A percentile compares a stretch with the other conserved stretches of the same genome.
Conservation (phyloP, 306 rosid genomes). For the Ormosia semicastrata region DNA sequence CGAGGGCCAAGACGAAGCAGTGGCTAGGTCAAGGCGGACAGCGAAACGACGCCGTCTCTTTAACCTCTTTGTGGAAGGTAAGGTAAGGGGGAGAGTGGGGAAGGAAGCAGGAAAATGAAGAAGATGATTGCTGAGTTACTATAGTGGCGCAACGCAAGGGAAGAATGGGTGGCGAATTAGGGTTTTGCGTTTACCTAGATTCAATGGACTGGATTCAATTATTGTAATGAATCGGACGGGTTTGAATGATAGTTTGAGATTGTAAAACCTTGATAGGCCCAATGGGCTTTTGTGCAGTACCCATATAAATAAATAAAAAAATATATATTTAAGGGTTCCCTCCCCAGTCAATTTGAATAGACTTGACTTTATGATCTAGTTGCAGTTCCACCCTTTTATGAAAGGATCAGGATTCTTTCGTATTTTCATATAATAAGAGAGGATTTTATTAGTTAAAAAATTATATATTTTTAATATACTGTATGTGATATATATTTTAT, state of each 20-base stretch:
- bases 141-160: not conserved
- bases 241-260: not conserved
- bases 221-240: not conserved
- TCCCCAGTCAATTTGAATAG: too few species aligned
- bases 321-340: too few species aligned
- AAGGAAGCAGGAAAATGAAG: not conserved
- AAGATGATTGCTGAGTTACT: not conserved
- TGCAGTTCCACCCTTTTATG: too few species aligned
- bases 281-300: not conserved
- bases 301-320: too few species aligned
- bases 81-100: not conserved
- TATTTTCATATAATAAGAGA: too few species aligned
- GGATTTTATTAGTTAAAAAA: too few species aligned
- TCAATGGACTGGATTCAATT: too few species aligned
- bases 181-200: not conserved
- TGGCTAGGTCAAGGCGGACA: constrained; percentile 73
- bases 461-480: too few species aligned
- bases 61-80: constrained; percentile 32
- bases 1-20: constrained; percentile 73
- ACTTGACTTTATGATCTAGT: too few species aligned
- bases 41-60: constrained; percentile 63
- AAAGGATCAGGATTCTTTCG: too few species aligned
- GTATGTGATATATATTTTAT: too few species aligned
- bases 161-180: not conserved
- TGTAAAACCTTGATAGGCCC: not conserved